Evolutionary conservation across 2,329 filamentous ascomycete genomes (phyloP).

Genomic region (Aureobasidium leucospermi): DNA sequence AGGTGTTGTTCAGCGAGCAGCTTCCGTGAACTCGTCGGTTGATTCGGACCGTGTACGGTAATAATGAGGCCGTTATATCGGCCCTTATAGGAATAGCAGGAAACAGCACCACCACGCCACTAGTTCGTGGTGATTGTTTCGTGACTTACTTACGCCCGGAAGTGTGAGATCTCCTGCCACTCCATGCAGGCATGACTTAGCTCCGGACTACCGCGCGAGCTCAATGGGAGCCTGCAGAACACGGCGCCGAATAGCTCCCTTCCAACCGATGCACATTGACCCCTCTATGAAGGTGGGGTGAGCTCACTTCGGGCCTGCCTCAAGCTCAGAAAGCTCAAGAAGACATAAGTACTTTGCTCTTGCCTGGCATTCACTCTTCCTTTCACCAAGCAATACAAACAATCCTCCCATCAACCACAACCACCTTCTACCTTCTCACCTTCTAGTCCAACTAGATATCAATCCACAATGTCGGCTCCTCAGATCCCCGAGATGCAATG

Average conservation of each 20-base stretch:
- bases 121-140: neutral
- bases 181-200: neutral
- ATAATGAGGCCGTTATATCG: neutral
- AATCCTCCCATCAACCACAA: neutral
- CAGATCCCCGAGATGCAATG: constrained; percentile 73
- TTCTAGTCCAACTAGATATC: neutral
- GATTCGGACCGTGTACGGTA: constrained; percentile 12
- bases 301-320: constrained; percentile 9
- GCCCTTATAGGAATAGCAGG: constrained; percentile 8
- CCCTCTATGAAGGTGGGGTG: constrained; percentile 10
- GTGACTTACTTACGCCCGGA: neutral
- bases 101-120: constrained; percentile 9
- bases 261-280: constrained; percentile 10
- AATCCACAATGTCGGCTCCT: constrained; percentile 9
- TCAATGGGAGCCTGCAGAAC: neutral
- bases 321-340: neutral
- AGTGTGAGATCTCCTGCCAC: constrained; percentile 8
- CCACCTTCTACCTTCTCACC: neutral
- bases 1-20: neutral
- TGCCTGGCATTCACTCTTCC: neutral
- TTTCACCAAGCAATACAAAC: neutral
- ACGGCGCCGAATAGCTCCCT: constrained; percentile 2
- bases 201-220: constrained; percentile 8
- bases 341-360: constrained; percentile 7
- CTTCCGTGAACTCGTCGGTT: neutral